Conservation (phyloP, 768 basidiomycete genomes). For the Mrakia frigida region DNA sequence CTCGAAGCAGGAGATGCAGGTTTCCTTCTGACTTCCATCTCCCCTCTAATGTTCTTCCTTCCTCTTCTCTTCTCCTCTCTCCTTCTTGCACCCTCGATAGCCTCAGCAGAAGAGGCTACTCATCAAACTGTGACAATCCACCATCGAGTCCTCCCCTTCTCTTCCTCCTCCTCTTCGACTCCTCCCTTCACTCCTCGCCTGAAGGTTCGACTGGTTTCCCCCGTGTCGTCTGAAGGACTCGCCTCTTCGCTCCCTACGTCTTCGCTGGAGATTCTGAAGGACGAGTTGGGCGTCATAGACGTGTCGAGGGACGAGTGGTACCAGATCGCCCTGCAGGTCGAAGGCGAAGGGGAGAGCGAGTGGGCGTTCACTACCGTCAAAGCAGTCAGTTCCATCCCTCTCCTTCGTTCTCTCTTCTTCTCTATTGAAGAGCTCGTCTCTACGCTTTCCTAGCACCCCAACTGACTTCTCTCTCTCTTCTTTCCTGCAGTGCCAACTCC, state of each 20-base stretch:
- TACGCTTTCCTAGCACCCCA: not conserved
- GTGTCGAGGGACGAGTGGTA: constrained; percentile 7
- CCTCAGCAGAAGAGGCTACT: not conserved
- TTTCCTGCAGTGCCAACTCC: constrained; percentile 17
- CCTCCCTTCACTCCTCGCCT: constrained; percentile 17
- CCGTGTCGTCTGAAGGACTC: not conserved
- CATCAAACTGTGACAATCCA: constrained; percentile 5
- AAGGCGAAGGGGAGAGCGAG: not conserved
- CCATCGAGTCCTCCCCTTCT: constrained; percentile 21
- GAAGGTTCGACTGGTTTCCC: not conserved
- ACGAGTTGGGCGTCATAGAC: constrained; percentile 8
- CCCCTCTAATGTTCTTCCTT: not conserved
- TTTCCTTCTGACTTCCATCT: not conserved
- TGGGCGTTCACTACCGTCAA: constrained; percentile 11
- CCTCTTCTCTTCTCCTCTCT: not conserved
- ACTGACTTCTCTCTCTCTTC: not conserved
- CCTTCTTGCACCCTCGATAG: not conserved
- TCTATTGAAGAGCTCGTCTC: not conserved
- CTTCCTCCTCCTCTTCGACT: not conserved
- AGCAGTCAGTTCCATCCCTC: constrained; percentile 17
- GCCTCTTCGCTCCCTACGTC: constrained; percentile 9
- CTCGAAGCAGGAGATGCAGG: not conserved
- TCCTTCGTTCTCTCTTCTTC: not conserved
- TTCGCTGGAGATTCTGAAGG: not conserved
- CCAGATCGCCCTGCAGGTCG: constrained; percentile 15